Evolutionary conservation across 2,329 filamentous ascomycete genomes (phyloP), one percentile per base, ranked within the genome.

Genomic region (Aspergillus piperis): DNA sequence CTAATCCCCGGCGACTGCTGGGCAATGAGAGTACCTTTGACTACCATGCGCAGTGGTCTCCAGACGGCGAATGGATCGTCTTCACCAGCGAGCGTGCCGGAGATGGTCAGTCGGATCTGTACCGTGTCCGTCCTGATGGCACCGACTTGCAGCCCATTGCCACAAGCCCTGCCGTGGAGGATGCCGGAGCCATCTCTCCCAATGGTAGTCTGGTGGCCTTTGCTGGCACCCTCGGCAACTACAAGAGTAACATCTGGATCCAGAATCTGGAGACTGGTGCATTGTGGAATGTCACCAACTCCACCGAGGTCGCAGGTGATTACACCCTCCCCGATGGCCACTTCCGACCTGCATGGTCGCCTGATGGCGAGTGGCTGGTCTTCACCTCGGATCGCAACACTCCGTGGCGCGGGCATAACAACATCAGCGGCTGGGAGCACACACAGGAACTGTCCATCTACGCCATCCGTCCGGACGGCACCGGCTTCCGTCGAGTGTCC

Each of bases 321-420:
- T 64, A 64, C 1, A 66, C 70, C 17, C 54, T 64, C 15, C 74
- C 75, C 15, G 68, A 75, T 42, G 74, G 77, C 4, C 68, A 76
- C 62, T 80, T 78, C 61, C 70, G 73, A 2, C 78, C 78, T 0
- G 62, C 65, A 6, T 80, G 77, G 77, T 78, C 76, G 1, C 77
- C 78, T 0, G 71, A 79, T 44, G 77, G 78, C 17, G 58, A 78
- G 59, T 79, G 75, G 75, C 67, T 80, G 57, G 73, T 70, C 2
- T 79, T 80, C 57, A 70, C 71, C 8, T 80, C 77, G 2, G 77
- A 80, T 52, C 72, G 74, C 21, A 79, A 79, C 56, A 78, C 77
- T 1, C 65, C 67, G 8, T 80, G 77, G 78, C 70, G 69, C 5
- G 78, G 78, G 0, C 77, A 80, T 57, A 72, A 74, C n/a, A 71